These are phyloP conservation scores for Bigelowiella natans DNA, from an alignment of 78 protist species.

Conservation along the genomic window DNA sequence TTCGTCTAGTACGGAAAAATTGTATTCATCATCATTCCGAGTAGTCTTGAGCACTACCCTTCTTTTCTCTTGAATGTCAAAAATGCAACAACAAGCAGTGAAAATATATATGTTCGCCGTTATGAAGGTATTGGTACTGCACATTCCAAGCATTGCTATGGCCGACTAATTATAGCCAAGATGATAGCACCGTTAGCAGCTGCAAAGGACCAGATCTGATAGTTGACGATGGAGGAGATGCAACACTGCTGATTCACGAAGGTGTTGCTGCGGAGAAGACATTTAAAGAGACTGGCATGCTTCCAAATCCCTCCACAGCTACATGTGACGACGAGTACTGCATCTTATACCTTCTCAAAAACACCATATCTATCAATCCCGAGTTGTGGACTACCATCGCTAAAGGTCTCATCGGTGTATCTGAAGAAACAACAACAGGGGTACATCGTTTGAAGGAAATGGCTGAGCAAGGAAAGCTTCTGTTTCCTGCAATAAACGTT, in stretches of 20 bases:
- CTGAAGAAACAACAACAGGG: conserved; percentile 99
- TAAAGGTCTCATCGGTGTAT: conserved; percentile 76
- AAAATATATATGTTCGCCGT: too few species aligned
- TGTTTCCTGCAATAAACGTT: conserved; percentile 96
- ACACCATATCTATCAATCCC: conserved; percentile 42
- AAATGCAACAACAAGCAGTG: too few species aligned
- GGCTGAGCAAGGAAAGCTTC: conserved; percentile 67
- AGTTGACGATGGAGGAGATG: conserved; percentile 98
- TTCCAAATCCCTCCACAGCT: conserved; percentile 51
- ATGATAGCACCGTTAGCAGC: too few species aligned
- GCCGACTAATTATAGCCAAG: conserved; percentile 49
- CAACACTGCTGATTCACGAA: conserved; percentile 88
- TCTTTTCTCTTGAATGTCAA: too few species aligned
- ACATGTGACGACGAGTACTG: conserved; percentile 20
- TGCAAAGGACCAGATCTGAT: conserved; percentile 80
- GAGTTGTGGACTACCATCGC: conserved; percentile 35
- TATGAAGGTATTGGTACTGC: conserved; percentile 93
- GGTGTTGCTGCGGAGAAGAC: conserved; percentile 58
- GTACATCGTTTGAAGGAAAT: conserved; percentile 88
- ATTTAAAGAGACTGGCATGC: neutral
- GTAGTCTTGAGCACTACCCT: too few species aligned
- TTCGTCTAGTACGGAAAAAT: too few species aligned
- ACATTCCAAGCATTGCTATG: conserved; percentile 73
- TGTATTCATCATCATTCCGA: too few species aligned
- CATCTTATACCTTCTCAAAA: conserved; percentile 16